Conservation (phyloP, 192 early-diverging fungal species). For the Coemansia sp. region DNA sequence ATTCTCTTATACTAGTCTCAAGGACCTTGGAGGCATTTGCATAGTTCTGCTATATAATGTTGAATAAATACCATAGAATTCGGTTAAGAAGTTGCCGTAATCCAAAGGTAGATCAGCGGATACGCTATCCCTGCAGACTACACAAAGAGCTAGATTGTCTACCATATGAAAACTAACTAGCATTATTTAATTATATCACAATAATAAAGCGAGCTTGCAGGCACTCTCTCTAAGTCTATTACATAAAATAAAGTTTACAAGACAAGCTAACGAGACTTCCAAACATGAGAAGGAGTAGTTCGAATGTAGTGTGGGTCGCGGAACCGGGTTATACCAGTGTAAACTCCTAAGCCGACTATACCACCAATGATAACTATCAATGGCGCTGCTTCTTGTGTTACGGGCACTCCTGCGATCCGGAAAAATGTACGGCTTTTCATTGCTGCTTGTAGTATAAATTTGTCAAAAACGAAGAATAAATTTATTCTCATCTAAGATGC, state of each 20-base stretch:
- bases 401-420: conserved; percentile 37
- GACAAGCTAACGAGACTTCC: conserved; percentile 3
- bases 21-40: conserved; percentile 42
- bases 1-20: conserved; percentile 45
- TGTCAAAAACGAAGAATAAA: background rate
- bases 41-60: background rate
- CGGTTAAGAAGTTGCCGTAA: too few species aligned
- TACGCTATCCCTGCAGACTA: too few species aligned
- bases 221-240: too few species aligned
- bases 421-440: conserved; percentile 37
- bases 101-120: too few species aligned
- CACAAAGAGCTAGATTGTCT: too few species aligned
- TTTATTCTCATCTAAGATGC: too few species aligned
- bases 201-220: too few species aligned
- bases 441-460: background rate
- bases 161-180: too few species aligned
- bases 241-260: too few species aligned
- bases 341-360: conserved; percentile 30
- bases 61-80: background rate
- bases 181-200: too few species aligned
- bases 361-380: conserved; percentile 19
- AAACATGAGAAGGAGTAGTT: conserved; percentile 7
- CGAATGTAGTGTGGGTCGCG: conserved; percentile 44
- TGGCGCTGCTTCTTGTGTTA: conserved; percentile 41
- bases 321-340: conserved; percentile 41